Percentiles rank a stretch among this genome's conserved stretches.
Conservation (phyloP, 345 rosid genomes). For the Eutrema heterophyllum region DNA sequence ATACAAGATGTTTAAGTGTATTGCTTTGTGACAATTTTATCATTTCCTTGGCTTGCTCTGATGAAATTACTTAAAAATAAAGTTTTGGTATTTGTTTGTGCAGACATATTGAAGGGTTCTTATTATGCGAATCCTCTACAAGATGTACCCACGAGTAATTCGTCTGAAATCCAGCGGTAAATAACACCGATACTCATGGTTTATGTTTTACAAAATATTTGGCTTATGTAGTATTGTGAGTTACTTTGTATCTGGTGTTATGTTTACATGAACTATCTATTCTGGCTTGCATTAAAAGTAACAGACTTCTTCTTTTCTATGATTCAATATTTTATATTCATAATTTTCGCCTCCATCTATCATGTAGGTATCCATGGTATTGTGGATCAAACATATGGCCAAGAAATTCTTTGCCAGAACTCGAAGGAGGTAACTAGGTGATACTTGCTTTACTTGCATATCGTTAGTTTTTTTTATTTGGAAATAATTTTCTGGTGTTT, state of each 20-base stretch:
- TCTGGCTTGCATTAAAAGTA: neutral
- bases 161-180: conserved; percentile 51
- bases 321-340: neutral
- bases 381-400: conserved; percentile 98
- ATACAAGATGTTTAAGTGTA: neutral
- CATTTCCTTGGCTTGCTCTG: conserved; percentile 1
- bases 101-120: conserved; percentile 84
- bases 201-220: conserved; percentile 12
- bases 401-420: conserved; percentile 58
- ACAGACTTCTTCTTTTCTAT: neutral
- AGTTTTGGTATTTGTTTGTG: conserved; percentile 4
- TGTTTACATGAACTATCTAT: neutral
- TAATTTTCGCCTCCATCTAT: conserved; percentile 5
- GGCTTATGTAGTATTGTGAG: neutral
- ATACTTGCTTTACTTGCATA: conserved; percentile 3
- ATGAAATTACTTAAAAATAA: neutral
- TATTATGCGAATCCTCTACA: conserved; percentile 78
- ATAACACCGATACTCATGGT: neutral
- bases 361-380: conserved; percentile 74
- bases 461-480: neutral
- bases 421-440: conserved; percentile 62
- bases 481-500: neutral
- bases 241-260: neutral
- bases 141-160: conserved; percentile 69
- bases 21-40: neutral